Percentiles rank a stretch among this genome's conserved stretches.
Conservation (phyloP, 23 red algal species). For the Gracilaria domingensis region DNA sequence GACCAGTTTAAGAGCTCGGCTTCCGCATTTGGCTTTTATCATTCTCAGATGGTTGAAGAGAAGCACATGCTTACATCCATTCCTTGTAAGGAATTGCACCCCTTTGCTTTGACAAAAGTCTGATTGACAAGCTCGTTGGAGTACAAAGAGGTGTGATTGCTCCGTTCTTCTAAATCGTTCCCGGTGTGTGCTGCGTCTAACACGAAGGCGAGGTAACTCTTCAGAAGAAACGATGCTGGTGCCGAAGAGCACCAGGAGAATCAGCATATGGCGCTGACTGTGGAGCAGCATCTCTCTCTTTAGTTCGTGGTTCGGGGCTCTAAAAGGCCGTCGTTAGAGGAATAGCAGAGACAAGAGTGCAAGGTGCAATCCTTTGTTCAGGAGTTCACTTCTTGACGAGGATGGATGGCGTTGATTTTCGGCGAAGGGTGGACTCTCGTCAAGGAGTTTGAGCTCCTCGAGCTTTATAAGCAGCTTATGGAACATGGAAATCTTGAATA, state of each 20-base stretch:
- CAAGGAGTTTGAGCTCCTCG: neutral
- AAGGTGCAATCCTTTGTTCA: neutral
- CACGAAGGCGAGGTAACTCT: neutral
- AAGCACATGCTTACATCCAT: neutral
- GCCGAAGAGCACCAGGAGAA: neutral
- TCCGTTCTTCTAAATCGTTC: neutral
- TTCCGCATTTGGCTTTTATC: conserved; percentile 23
- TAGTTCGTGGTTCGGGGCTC: neutral
- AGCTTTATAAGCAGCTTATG: neutral
- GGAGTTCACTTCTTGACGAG: neutral
- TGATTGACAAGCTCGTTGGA: conserved; percentile 27
- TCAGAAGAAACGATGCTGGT: neutral
- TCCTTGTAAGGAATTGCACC: conserved; percentile 9
- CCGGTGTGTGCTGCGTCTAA: neutral
- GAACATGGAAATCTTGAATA: neutral
- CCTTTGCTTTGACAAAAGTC: conserved; percentile 11
- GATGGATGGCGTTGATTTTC: neutral
- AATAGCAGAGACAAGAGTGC: neutral
- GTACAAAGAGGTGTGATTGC: conserved; percentile 10
- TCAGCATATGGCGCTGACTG: neutral
- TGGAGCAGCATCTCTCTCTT: neutral
- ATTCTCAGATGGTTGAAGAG: conserved; percentile 10
- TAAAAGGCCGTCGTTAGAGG: neutral
- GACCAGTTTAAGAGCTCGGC: conserved; percentile 1
- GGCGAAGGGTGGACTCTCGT: neutral